Conservation (phyloP, 2,329 filamentous ascomycete genomes). For the Drechslera avenae region DNA sequence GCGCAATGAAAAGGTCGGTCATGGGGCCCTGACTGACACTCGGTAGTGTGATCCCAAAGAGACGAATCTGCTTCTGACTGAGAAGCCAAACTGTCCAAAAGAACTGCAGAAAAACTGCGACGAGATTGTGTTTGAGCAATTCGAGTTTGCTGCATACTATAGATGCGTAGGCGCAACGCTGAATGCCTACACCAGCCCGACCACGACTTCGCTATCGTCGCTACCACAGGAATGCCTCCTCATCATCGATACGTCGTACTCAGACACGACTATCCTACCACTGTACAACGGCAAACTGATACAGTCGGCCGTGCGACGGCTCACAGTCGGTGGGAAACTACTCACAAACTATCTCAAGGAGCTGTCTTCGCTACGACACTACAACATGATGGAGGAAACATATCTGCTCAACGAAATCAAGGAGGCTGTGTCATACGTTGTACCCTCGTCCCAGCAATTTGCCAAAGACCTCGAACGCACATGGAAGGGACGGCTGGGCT, state of each 20-base stretch:
- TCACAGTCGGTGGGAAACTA: slow-evolving; percentile 91
- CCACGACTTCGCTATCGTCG: slow-evolving; percentile 52
- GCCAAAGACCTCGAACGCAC: slow-evolving; percentile 75
- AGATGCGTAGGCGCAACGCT: slow-evolving; percentile 74
- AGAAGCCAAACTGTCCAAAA: slow-evolving; percentile 82
- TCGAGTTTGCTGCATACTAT: slow-evolving; percentile 86
- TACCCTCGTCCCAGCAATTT: slow-evolving; percentile 66
- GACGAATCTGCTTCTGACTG: slow-evolving; percentile 82
- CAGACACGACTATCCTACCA: slow-evolving; percentile 88
- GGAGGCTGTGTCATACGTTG: slow-evolving; percentile 84
- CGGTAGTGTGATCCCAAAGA: slow-evolving; percentile 72
- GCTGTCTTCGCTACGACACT: slow-evolving; percentile 85
- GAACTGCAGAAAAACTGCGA: slow-evolving; percentile 88
- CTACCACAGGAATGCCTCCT: slow-evolving; percentile 80
- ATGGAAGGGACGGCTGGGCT: slow-evolving; percentile 70
- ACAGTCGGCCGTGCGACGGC: slow-evolving; percentile 78
- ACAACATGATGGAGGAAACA: slow-evolving; percentile 93
- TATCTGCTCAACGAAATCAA: slow-evolving; percentile 97
- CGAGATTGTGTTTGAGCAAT: slow-evolving; percentile 97
- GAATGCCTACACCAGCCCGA: slow-evolving; percentile 72
- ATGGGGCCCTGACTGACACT: slow-evolving; percentile 14
- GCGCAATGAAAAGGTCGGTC: slow-evolving; percentile 18
- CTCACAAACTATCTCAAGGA: slow-evolving; percentile 92
- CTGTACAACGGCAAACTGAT: slow-evolving; percentile 80
- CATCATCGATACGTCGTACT: slow-evolving; percentile 89